A percentile compares a stretch with the other conserved stretches of the same genome.
Conservation (phyloP, 2,329 filamentous ascomycete genomes). For the Arthrobotrys conoides region DNA sequence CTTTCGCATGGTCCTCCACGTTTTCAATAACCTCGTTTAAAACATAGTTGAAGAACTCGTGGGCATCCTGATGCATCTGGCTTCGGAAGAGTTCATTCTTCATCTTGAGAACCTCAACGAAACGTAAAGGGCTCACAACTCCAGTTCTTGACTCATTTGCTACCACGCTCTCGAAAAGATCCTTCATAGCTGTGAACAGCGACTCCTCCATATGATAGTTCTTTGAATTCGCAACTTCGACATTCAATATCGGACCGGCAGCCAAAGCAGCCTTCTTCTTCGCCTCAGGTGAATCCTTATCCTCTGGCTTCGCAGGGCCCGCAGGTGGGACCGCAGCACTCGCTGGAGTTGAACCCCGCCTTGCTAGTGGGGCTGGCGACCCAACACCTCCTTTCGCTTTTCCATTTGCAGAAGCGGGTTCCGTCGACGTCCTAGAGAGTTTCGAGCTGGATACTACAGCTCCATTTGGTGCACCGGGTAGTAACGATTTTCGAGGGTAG, state of each 20-base stretch:
- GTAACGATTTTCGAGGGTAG: constrained; percentile 75
- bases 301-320: constrained; percentile 80
- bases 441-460: constrained; percentile 64
- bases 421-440: constrained; percentile 67
- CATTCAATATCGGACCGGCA: constrained; percentile 86
- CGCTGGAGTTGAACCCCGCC: constrained; percentile 63
- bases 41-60: constrained; percentile 94
- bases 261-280: constrained; percentile 97
- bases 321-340: constrained; percentile 74
- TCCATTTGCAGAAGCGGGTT: constrained; percentile 62
- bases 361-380: constrained; percentile 36
- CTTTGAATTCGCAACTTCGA: constrained; percentile 82
- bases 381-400: constrained; percentile 39
- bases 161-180: constrained; percentile 93
- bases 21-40: constrained; percentile 97
- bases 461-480: constrained; percentile 71
- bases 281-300: constrained; percentile 95
- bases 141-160: constrained; percentile 85
- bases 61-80: constrained; percentile 97
- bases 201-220: constrained; percentile 95
- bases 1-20: constrained; percentile 87
- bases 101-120: constrained; percentile 91
- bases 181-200: constrained; percentile 92
- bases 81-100: constrained; percentile 98
- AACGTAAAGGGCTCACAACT: constrained; percentile 90